Evolutionary conservation across 768 basidiomycete species (phyloP), one percentile per base, ranked within the genome.

Genomic region (Leccinum disarticulatum): DNA sequence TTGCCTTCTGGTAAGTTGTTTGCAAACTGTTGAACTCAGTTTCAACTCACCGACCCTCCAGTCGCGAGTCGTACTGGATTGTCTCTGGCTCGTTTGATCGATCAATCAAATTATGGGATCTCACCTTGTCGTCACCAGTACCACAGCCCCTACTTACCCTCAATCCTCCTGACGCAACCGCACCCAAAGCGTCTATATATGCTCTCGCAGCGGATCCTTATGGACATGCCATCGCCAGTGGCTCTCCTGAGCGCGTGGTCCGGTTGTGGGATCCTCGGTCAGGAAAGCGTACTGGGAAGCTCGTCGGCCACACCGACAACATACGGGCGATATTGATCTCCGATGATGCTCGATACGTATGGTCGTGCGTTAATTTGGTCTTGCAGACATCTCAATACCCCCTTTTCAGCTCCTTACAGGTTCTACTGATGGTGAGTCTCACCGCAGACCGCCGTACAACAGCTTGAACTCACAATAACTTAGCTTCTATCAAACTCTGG

Each of bases 291-390:
- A 87, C 82, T 3, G 84, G 88, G 11, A 93, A 97, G 68, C 81
- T 98, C 1, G 93, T 98, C 7, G 96, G 96, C 0, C 96, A 99
- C 71, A 96, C 96, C 0, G 97, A 99, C 73, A 98, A 98, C 66
- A 95, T 99, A 60, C 83, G 96, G 9, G 86, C 93, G 4, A 89
- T 98, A 48, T 73, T 95, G 22, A 80, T 98, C 1, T 92, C 91
- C 6, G 93, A 95, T 30, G 95, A 98, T 72, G 87, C 92, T 25
- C 84, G 84, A 84, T 94, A 93, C 73, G 93, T 95, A 70, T 73
- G 93, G 78, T 54, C 15, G 41, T 56, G 35, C 22, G 47, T 49
- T 58, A 13, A 50, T 43, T 55, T 41, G 54, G 5, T 57, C 62
- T 51, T 63, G 27, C 58, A 30, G 46, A 31, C 19, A 17, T 31